Evolutionary conservation across 257 asterid genomes (phyloP), one percentile per base, ranked within the genome.

Genomic region (Solanum appendiculatum): DNA sequence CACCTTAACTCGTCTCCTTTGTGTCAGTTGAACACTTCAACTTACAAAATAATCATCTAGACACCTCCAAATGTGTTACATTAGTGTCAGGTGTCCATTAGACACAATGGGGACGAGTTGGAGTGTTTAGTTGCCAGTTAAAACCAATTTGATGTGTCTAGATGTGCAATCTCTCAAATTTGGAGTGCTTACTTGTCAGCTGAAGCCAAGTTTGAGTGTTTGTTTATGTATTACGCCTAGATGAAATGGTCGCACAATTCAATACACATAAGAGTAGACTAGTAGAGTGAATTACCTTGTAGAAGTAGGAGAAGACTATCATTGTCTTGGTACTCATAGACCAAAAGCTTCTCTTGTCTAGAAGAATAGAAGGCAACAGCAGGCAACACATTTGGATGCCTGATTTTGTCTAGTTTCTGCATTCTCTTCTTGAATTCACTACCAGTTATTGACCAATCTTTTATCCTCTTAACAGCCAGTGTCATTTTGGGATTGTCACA

Each of bases 381-480:
- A 8, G 97, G 92, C 94, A 94, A 78, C 25, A 96, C 92, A 70
- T 91, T 88, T 4, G 91, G 92, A 83, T 96, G 98, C 86, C 93
- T 93, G 88, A 94, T 93, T 87, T 84, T 90, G 64, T 89, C 88
- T 75, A 94, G 86, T 85, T 91, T 87, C 88, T 87, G 86, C 98
- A 96, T 94, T 86, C 98, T 88, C 87, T 90, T 92, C 89, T 89
- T 91, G 85, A 96, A 96, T 87, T 92, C 94, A 34, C 48, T 80
- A 75, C 91, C 84, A 9, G 98, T 86, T 25, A 96, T 85, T 1
- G 88, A 80, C 98, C 98, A 94, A 36, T 90, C 96, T 34, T 92
- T 96, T 16, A 94, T 91, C 91, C 98, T 93, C 90, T 96, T 94
- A 44, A 94, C 98, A 3, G 91, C 97, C 85, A 96, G 82, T 25